Conservation (phyloP, 2,329 filamentous ascomycete species). For the Aspergillus terreus region DNA sequence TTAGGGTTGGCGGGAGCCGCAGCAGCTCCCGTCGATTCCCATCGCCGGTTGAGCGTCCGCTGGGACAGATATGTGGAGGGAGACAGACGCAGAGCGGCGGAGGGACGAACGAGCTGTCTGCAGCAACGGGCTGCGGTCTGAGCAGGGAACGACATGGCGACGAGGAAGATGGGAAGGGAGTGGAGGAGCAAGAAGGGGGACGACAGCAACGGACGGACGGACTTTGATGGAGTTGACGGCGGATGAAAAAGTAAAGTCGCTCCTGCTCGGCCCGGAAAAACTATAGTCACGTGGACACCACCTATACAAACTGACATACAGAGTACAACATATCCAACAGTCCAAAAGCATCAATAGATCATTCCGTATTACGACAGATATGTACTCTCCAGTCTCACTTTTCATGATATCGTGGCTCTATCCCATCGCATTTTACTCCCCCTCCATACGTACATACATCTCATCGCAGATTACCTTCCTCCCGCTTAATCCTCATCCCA, state of each 20-base stretch:
- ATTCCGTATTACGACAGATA: not conserved
- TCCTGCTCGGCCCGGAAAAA: not conserved
- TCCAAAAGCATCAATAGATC: constrained; percentile 21
- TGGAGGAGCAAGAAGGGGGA: constrained; percentile 1
- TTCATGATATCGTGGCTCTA: constrained; percentile 33
- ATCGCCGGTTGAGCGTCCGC: constrained; percentile 60
- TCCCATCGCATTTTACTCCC: constrained; percentile 15
- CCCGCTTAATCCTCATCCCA: constrained; percentile 61
- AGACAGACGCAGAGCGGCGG: constrained; percentile 39
- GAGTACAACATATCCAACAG: constrained; percentile 5
- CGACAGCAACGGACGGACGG: not conserved
- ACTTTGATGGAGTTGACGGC: not conserved
- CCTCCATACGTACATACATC: constrained; percentile 9
- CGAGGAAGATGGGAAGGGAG: constrained; percentile 5
- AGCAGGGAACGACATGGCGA: constrained; percentile 39
- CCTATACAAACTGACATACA: not conserved
- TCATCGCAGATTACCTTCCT: constrained; percentile 5
- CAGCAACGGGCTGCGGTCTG: constrained; percentile 41
- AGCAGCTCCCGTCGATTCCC: constrained; percentile 75
- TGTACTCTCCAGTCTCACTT: constrained; percentile 14
- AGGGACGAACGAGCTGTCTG: constrained; percentile 40
- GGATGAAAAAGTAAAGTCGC: constrained; percentile 4
- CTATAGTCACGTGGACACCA: not conserved
- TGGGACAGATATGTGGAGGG: constrained; percentile 38
- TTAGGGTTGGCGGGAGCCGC: constrained; percentile 72